Base-by-base conservation (phyloP, 2,329 filamentous ascomycete genomes). In the Alternaria postmessia region DNA sequence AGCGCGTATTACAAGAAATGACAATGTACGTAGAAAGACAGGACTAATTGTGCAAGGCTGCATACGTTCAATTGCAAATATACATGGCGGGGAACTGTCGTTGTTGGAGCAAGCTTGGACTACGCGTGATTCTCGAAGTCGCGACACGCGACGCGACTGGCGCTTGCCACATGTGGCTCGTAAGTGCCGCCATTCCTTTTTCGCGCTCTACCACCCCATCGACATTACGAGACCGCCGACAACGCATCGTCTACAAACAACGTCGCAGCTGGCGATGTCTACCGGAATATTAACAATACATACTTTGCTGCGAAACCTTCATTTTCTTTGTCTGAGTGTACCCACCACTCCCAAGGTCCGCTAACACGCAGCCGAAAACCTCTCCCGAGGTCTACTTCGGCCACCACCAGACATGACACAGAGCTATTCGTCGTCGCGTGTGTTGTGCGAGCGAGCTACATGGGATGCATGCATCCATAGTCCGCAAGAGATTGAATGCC, bases 121-220 rank as follows among this genome's bases (percentile, higher is more conserved):
- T 53, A 48, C 47, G 46, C 48, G 58, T 51, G 54, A 57, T 49
- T 61, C n/a, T 57, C 34, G 43, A 38, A 20, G 54, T 51, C 58
- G 54, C 48, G 58, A 57, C 34, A 49, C 58, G 57, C 54, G 59
- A 54, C 59, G 59, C 62, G 62, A 57, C 54, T 51, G 39, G 61
- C 46, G 53, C 56, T 54, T 55, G 51, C 59, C 62, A 61, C 55
- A 61, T 60, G 48, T 61, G 57, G 57, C 57, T 61, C 32, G 20
- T 56, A 56, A 54, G 58, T 54, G 54, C 43, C 54, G 46, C 58
- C 49, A 49, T 41, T 24, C 49, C 46, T 38, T 38, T 52, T 57
- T 57, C n/a, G 9, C n/a, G 7, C 14, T 39, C 14, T 22, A n/a
- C 24, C 26, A 36, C 41, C 24, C 20, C 34, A 24, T 43, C 38